Base-by-base conservation (phyloP, 1,284 basidiomycete species). In the Ustilago lituana region DNA sequence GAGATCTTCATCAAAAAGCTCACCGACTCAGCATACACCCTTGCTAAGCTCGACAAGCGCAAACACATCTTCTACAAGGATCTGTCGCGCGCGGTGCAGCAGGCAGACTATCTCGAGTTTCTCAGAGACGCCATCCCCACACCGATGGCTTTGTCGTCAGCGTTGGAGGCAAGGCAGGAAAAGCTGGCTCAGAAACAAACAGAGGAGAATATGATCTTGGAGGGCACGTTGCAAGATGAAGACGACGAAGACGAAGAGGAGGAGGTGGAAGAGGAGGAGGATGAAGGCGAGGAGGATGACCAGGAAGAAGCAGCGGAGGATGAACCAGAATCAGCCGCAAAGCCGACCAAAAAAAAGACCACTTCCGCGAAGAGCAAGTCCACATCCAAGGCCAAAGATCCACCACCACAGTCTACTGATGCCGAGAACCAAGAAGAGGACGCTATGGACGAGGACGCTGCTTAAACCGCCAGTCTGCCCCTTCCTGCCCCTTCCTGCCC, bases 41-140 rank as follows among this genome's bases (percentile, higher is more conserved):
- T 77, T 51, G 74, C 76, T 1, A 68, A 69, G 17, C 58, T 75
- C 11, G 74, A 76, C 40, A 75, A 77, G 50, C 65, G 74, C 19
- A 76, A 75, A 20, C 63, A 73, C 26, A 47, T 77, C 12, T 65
- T 70, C 24, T 78, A 78, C 54, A 69, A 76, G 31, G 76, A 78
- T 54, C 51, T 78, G 23, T 74, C 71, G 7, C 53, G 67, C 10
- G 76, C 76, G 14, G 74, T 76, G n/a, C 60, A 70, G 22, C 63
- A 73, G 24, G 69, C 65, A 26, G 72, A 73, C 31, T 65, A 60
- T 41, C 32, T 76, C 22, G 76, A 77, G 15, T 78, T 78, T 24
- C 49, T 78, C 19, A 66, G 66, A 37, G 58, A 76, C 17, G 68
- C 65, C 10, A 64, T 78, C 9, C 76, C 76, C 14, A 71, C 56